Evolutionary conservation across 495 filamentous ascomycete species (phyloP).

Genomic region (Podospora appendiculata): DNA sequence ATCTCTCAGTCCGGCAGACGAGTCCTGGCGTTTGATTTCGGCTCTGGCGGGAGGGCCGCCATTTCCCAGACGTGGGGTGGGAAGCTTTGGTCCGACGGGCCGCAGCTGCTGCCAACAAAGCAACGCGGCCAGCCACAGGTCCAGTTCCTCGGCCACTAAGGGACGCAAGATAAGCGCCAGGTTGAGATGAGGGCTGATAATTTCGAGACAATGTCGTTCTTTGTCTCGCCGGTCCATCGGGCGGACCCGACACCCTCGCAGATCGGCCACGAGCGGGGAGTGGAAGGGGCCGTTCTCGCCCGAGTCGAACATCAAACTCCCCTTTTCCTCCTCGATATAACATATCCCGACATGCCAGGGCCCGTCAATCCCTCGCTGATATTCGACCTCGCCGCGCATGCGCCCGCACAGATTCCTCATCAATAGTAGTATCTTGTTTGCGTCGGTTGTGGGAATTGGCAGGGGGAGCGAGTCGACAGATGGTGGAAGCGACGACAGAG

Average conservation of each 20-base stretch:
- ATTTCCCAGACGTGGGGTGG: conserved; percentile 14
- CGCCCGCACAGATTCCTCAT: conserved; percentile 62
- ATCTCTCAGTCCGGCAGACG: conserved; percentile 56
- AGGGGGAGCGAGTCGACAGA: conserved; percentile 46
- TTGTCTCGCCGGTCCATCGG: conserved; percentile 57
- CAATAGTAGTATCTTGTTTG: conserved; percentile 54
- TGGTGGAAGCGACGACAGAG: conserved; percentile 35
- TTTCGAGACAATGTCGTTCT: conserved; percentile 66
- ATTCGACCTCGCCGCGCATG: conserved; percentile 64
- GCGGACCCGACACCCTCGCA: conserved; percentile 78
- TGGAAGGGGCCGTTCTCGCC: conserved; percentile 42
- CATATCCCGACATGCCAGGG: conserved; percentile 56
- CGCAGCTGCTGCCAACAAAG: conserved; percentile 91
- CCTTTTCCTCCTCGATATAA: conserved; percentile 60
- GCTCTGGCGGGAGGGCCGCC: conserved; percentile 20
- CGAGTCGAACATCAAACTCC: conserved; percentile 55
- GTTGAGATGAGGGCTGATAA: conserved; percentile 62
- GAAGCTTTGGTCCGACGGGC: conserved; percentile 34
- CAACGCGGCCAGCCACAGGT: conserved; percentile 87
- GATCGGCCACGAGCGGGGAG: conserved; percentile 58
- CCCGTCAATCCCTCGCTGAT: conserved; percentile 45
- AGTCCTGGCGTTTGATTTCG: conserved; percentile 65
- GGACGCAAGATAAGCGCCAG: conserved; percentile 70
- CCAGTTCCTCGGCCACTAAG: conserved; percentile 64
- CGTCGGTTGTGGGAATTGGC: conserved; percentile 53